Evolutionary conservation across 164 flowering plant genomes (phyloP).

Genomic region (Echeveria elegans): DNA sequence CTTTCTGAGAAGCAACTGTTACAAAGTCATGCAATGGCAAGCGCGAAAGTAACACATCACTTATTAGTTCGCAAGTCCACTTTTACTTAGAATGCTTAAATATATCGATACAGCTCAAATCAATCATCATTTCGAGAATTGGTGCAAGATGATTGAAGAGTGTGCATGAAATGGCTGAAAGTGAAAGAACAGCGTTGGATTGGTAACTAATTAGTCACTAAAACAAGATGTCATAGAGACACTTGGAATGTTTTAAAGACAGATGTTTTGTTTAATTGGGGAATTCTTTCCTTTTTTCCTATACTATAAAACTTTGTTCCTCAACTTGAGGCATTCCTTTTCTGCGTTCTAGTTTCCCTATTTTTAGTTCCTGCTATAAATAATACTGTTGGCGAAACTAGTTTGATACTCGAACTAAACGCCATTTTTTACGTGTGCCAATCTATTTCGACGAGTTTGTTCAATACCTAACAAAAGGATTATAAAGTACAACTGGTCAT

Average conservation of each 20-base stretch:
- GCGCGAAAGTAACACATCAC: neutral
- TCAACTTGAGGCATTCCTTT: neutral
- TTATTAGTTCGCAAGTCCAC: neutral
- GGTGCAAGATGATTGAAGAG: neutral
- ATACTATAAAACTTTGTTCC: neutral
- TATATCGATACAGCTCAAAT: neutral
- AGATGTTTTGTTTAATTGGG: slow-evolving; percentile 1
- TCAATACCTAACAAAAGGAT: slow-evolving; percentile 6
- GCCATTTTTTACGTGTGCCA: neutral
- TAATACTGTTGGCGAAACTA: no score
- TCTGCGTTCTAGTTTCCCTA: neutral
- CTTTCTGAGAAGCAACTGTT: neutral
- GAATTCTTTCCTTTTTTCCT: no score
- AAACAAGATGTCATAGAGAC: neutral
- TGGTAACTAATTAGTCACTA: neutral
- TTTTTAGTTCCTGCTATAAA: neutral
- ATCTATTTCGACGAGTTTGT: neutral
- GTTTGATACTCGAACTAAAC: neutral
- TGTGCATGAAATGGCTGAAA: neutral
- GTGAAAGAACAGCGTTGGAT: neutral
- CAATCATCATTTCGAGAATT: neutral
- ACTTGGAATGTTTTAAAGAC: slow-evolving; percentile 2
- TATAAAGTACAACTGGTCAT: no score
- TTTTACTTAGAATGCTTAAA: neutral
- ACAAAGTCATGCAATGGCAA: neutral